Evolutionary conservation across 106 monocot genomes (phyloP).

Genomic region (Triglochin maritima): DNA sequence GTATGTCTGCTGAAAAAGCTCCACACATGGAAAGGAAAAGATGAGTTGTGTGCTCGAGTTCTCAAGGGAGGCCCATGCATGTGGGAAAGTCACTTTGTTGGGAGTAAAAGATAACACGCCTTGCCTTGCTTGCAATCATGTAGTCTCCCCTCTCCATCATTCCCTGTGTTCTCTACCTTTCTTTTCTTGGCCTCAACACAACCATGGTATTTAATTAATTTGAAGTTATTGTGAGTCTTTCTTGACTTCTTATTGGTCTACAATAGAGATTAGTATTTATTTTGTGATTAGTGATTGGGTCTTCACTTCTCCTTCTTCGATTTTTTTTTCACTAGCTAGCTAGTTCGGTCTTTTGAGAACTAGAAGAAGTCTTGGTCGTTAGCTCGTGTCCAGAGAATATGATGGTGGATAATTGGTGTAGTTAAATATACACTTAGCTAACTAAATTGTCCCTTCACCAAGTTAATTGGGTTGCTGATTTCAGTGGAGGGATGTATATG

Average conservation of each 20-base stretch:
- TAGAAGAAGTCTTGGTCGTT: too few relatives aligned
- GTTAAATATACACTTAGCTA: too few relatives aligned
- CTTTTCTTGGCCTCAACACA: neutral
- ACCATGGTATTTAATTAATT: neutral
- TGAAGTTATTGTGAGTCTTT: neutral
- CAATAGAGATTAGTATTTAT: too few relatives aligned
- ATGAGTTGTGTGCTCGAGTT: slow-evolving; percentile 3
- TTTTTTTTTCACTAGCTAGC: too few relatives aligned
- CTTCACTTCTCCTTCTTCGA: too few relatives aligned
- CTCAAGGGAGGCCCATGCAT: neutral
- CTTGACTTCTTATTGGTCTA: neutral
- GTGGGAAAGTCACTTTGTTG: slow-evolving; percentile 4
- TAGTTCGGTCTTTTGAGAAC: too few relatives aligned
- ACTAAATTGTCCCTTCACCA: too few relatives aligned
- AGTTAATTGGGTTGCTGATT: too few relatives aligned
- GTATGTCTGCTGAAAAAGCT: neutral
- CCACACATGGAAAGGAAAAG: neutral
- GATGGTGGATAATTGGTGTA: too few relatives aligned
- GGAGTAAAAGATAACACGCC: neutral
- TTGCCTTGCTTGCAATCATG: slow-evolving; percentile 5
- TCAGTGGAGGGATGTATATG: too few relatives aligned
- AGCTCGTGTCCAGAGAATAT: too few relatives aligned
- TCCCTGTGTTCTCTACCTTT: neutral
- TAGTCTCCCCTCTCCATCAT: neutral
- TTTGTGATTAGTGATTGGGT: too few relatives aligned